Conservation (phyloP, 257 asterid species). For the Phtheirospermum japonicum region DNA sequence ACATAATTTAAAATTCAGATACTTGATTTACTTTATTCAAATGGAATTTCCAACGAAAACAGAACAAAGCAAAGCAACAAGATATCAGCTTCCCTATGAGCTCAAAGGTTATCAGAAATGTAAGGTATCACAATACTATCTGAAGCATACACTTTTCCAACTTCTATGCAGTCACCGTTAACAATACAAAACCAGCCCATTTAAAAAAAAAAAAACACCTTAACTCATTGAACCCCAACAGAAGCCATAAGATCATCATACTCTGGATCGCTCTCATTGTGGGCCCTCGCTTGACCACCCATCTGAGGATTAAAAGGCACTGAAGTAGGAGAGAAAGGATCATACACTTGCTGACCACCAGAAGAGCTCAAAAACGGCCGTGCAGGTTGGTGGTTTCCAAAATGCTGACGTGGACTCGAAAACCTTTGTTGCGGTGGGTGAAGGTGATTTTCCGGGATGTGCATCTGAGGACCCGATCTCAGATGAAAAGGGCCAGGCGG, state of each 20-base stretch:
- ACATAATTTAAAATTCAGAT: too few species aligned
- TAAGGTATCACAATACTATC: background rate
- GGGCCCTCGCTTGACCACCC: conserved; percentile 42
- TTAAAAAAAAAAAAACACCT: background rate
- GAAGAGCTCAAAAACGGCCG: conserved; percentile 43
- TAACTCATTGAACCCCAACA: conserved; percentile 73
- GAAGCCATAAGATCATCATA: conserved; percentile 85
- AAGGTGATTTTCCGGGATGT: conserved; percentile 49
- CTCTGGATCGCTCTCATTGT: conserved; percentile 67
- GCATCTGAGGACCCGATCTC: conserved; percentile 49
- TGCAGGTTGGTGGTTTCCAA: conserved; percentile 37
- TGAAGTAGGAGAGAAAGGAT: conserved; percentile 78
- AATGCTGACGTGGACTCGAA: conserved; percentile 46
- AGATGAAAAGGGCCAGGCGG: conserved; percentile 48
- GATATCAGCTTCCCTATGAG: background rate
- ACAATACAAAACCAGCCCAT: background rate
- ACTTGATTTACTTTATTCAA: too few species aligned
- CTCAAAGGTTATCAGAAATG: background rate
- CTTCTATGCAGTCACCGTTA: background rate
- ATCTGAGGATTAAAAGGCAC: conserved; percentile 42
- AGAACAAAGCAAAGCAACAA: background rate
- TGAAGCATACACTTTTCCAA: background rate
- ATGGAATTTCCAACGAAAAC: too few species aligned
- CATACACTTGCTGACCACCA: conserved; percentile 62
- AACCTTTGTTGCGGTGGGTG: conserved; percentile 50